phyloP scores from a whole-genome alignment of 2,329 filamentous ascomycete species.

The Cercospora sp. region DNA sequence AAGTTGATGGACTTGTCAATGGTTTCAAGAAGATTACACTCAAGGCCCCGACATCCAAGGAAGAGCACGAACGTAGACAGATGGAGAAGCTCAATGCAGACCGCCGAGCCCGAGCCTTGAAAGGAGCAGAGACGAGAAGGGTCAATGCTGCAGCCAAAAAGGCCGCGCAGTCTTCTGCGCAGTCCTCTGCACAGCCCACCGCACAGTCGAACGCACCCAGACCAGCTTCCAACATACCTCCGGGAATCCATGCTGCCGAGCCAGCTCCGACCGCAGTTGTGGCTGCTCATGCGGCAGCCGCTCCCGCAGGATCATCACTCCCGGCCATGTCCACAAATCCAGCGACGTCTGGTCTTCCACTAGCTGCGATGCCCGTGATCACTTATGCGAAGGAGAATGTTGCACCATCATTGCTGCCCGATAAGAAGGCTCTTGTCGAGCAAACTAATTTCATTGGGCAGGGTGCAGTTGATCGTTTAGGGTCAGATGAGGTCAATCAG shows the following conservation, averaged over 20 bases:
- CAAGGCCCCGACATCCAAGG: conserved; percentile 56
- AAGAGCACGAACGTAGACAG: conserved; percentile 54
- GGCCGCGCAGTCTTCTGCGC: conserved; percentile 25
- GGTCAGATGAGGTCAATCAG: background rate
- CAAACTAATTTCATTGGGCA: background rate
- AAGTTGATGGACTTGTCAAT: conserved; percentile 54
- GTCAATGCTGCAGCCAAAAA: conserved; percentile 39
- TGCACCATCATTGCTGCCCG: background rate
- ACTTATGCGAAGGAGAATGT: background rate
- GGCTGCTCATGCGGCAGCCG: background rate
- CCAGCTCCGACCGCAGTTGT: background rate
- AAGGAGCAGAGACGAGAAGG: conserved; percentile 38
- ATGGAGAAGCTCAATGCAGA: conserved; percentile 50
- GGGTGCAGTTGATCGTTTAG: background rate
- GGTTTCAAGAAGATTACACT: conserved; percentile 61
- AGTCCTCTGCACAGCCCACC: background rate
- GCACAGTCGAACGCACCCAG: background rate
- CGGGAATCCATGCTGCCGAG: background rate
- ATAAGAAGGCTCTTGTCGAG: background rate
- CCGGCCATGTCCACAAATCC: background rate
- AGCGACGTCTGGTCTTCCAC: background rate
- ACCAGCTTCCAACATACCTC: background rate
- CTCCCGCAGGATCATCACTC: background rate
- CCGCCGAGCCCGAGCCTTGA: conserved; percentile 35
- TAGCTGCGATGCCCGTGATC: background rate